phyloP scores from a whole-genome alignment of 768 basidiomycete species.

The Termitomyces sp. region DNA sequence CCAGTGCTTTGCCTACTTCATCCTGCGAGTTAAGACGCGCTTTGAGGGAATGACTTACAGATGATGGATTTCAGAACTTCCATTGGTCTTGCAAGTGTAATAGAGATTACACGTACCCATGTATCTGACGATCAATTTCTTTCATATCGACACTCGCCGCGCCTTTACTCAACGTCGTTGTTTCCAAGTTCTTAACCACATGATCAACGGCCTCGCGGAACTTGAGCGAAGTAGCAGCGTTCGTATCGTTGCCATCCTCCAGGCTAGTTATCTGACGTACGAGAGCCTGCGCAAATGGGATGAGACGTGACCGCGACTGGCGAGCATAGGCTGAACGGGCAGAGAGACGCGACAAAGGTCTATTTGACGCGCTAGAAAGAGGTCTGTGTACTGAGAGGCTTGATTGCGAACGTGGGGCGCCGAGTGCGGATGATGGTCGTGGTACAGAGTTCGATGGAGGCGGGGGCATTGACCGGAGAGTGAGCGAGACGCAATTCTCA shows the following conservation, averaged over 20 bases:
- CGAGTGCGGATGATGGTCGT: constrained; percentile 40
- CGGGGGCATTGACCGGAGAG: constrained; percentile 16
- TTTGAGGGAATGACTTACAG: constrained; percentile 55
- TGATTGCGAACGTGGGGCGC: constrained; percentile 23
- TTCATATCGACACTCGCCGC: constrained; percentile 54
- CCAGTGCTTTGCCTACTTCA: constrained; percentile 54
- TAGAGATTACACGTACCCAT: constrained; percentile 44
- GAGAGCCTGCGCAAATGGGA: constrained; percentile 51
- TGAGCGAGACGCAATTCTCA: constrained; percentile 2
- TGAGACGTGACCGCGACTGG: constrained; percentile 50
- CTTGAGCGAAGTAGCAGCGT: constrained; percentile 26
- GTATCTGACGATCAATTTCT: constrained; percentile 51
- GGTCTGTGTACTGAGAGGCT: constrained; percentile 18
- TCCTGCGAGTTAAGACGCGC: constrained; percentile 68
- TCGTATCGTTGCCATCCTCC: constrained; percentile 33
- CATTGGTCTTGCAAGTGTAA: neutral
- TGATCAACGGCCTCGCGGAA: constrained; percentile 51
- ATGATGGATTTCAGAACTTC: neutral
- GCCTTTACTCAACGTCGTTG: constrained; percentile 49
- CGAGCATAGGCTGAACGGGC: constrained; percentile 24
- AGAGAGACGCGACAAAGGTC: constrained; percentile 40
- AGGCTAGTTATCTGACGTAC: constrained; percentile 51
- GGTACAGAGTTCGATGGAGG: constrained; percentile 20
- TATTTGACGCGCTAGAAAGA: constrained; percentile 24
- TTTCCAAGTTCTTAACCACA: constrained; percentile 56